These are phyloP conservation scores for Aspergillus taichungensis DNA, from an alignment of 495 filamentous ascomycete genomes.

Conservation along the genomic window DNA sequence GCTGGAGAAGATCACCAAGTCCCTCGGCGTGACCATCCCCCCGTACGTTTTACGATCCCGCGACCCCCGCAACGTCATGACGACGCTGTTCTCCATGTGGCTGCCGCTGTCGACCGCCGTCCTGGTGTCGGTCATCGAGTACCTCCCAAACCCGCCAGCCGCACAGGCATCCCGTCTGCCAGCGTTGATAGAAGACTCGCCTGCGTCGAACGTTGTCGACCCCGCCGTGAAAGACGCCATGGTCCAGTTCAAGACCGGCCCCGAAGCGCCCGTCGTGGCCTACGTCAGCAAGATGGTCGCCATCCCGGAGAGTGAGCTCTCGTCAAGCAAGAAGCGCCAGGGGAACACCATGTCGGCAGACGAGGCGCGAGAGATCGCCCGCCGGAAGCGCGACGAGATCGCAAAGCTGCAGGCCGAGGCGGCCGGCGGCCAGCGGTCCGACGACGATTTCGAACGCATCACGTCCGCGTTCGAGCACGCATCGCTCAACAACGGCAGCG, in stretches of 20 bases:
- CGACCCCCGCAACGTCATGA: conserved; percentile 77
- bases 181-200: conserved; percentile 68
- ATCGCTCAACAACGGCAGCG: conserved; percentile 37
- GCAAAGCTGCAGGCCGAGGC: conserved; percentile 61
- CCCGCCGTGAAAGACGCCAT: conserved; percentile 65
- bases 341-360: conserved; percentile 67
- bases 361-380: conserved; percentile 77
- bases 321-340: conserved; percentile 59
- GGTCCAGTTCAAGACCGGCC: conserved; percentile 60
- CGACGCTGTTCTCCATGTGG: conserved; percentile 80
- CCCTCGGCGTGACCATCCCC: conserved; percentile 72
- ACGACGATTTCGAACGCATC: conserved; percentile 23
- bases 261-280: conserved; percentile 73
- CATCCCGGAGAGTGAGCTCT: conserved; percentile 82
- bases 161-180: conserved; percentile 80
- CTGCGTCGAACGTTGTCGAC: conserved; percentile 62
- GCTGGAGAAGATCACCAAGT: conserved; percentile 92
- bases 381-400: conserved; percentile 83
- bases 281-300: conserved; percentile 99
- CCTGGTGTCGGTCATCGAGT: conserved; percentile 87
- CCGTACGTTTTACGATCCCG: conserved; percentile 75
- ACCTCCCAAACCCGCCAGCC: conserved; percentile 74
- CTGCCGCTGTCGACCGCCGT: conserved; percentile 87
- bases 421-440: conserved; percentile 31
- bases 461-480: conserved; percentile 34